Evolutionary conservation across 176 grass and related monocot genomes (phyloP).

Genomic region (Avena insularis): DNA sequence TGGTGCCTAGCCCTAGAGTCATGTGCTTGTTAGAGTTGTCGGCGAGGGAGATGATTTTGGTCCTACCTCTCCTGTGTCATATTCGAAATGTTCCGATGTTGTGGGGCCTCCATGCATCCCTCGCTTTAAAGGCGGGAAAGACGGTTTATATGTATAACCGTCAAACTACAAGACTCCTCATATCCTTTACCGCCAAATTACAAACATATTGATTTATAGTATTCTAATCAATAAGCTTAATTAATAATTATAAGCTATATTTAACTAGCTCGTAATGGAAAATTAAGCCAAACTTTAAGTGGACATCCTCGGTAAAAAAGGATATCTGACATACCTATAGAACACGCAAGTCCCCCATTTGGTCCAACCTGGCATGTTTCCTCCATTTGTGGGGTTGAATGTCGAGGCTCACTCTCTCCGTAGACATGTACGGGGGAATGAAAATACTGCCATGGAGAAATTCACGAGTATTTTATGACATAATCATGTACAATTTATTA

Average conservation of each 20-base stretch:
- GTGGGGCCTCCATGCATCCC: background rate
- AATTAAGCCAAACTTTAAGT: background rate
- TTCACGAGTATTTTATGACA: background rate
- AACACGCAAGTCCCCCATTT: background rate
- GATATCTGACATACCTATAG: background rate
- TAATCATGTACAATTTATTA: background rate
- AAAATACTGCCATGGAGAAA: background rate
- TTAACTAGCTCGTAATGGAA: background rate
- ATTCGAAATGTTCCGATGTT: background rate
- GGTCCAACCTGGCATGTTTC: background rate
- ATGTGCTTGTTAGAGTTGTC: too few species aligned
- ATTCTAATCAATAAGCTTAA: background rate
- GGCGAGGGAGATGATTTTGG: background rate
- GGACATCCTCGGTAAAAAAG: background rate
- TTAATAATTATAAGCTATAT: background rate
- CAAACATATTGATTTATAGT: background rate
- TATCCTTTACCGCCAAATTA: background rate
- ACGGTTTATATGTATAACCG: background rate
- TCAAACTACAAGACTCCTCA: fast-evolving
- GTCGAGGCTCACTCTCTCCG: background rate
- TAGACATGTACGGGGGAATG: background rate
- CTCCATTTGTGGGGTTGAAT: background rate
- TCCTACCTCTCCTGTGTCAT: background rate
- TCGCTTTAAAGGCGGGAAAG: background rate
- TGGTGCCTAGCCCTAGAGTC: too few species aligned